Evolutionary conservation across 768 basidiomycete species (phyloP).

Genomic region (Tulasnella sp.): DNA sequence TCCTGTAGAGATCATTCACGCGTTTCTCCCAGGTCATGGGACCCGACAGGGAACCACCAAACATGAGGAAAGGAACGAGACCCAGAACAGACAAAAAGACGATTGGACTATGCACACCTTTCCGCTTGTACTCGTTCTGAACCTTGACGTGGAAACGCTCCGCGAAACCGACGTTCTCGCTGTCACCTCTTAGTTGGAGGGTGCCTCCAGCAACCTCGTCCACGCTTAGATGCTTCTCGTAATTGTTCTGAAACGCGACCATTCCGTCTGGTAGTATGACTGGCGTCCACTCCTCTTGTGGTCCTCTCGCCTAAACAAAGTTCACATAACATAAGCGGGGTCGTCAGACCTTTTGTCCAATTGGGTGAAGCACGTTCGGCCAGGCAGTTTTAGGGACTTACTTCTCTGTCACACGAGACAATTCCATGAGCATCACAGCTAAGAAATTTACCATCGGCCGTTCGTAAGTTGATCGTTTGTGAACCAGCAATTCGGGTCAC

Average conservation of each 20-base stretch:
- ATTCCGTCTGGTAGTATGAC: constrained; percentile 73
- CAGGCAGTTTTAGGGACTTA: background rate
- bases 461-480: constrained; percentile 73
- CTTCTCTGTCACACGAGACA: constrained; percentile 69
- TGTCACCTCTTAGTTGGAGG: constrained; percentile 70
- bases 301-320: constrained; percentile 51
- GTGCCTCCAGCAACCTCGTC: constrained; percentile 82
- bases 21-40: too few relatives aligned
- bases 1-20: too few relatives aligned
- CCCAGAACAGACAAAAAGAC: background rate
- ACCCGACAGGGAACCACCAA: too few relatives aligned
- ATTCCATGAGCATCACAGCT: constrained; percentile 80
- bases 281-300: constrained; percentile 91
- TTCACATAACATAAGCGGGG: too few relatives aligned
- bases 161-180: constrained; percentile 71
- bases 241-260: constrained; percentile 79
- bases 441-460: constrained; percentile 70
- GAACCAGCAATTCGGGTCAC: constrained; percentile 77
- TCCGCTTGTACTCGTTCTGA: constrained; percentile 79
- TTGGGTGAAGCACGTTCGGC: background rate
- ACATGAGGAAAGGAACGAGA: too few relatives aligned
- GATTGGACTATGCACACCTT: constrained; percentile 25
- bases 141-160: constrained; percentile 87
- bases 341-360: too few relatives aligned
- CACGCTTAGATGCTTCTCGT: constrained; percentile 76